phyloP scores from a whole-genome alignment of 345 rosid genomes.

The Citrus maxima region DNA sequence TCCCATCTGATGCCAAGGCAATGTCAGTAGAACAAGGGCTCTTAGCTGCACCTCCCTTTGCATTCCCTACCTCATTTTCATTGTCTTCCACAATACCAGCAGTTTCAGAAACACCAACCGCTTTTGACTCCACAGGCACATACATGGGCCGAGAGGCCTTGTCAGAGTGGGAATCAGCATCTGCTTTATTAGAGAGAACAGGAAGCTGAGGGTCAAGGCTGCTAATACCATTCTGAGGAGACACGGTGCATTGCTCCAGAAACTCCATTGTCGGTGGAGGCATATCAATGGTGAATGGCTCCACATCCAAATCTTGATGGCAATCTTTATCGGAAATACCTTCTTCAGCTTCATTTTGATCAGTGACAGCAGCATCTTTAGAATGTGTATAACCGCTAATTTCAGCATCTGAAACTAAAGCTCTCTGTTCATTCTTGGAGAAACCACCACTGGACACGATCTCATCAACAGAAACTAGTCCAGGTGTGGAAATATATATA shows the following conservation, averaged over 20 bases:
- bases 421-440: constrained; percentile 11
- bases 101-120: not conserved
- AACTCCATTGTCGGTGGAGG: constrained; percentile 3
- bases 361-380: constrained; percentile 1
- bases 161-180: not conserved
- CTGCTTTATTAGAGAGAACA: constrained; percentile 1
- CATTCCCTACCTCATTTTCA: constrained; percentile 5
- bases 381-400: not conserved
- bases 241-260: constrained; percentile 2
- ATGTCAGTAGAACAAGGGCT: not conserved
- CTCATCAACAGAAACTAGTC: constrained; percentile 16
- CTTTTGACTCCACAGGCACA: constrained; percentile 2
- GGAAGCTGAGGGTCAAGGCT: constrained; percentile 9
- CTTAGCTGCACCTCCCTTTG: not conserved
- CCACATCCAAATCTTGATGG: constrained; percentile 4
- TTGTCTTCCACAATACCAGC: not conserved
- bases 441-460: constrained; percentile 18
- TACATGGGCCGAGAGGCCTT: constrained; percentile 5
- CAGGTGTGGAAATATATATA: not conserved
- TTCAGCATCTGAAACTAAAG: constrained; percentile 1
- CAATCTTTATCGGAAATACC: not conserved
- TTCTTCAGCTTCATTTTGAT: constrained; percentile 3
- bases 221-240: not conserved
- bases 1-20: not conserved
- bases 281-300: not conserved